A percentile compares a stretch with the other conserved stretches of the same genome.
Conservation (phyloP, 768 basidiomycete species). For the Russula vinacea region DNA sequence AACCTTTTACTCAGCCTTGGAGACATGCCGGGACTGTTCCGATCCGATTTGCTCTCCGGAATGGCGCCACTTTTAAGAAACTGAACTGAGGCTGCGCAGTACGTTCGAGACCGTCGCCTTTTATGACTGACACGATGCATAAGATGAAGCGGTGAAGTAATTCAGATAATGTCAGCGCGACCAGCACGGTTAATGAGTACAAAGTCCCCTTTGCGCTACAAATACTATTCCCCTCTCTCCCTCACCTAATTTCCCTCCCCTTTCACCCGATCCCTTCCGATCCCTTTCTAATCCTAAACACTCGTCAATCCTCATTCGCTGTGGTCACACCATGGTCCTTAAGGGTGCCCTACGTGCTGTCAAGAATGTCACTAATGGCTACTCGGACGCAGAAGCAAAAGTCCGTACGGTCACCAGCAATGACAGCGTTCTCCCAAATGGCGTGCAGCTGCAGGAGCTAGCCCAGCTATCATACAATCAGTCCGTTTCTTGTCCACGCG, state of each 20-base stretch:
- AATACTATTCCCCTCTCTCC: not conserved
- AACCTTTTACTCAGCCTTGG: not conserved
- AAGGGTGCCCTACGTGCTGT: conserved; percentile 78
- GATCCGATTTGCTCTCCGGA: not conserved
- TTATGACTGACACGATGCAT: too few species aligned
- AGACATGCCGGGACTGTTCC: not conserved
- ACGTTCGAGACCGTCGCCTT: not conserved
- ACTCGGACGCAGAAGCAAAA: conserved; percentile 90
- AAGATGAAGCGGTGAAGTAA: not conserved
- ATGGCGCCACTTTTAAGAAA: not conserved
- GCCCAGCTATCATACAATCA: conserved; percentile 94
- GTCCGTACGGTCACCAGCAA: conserved; percentile 94
- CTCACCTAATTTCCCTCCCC: conserved; percentile 4
- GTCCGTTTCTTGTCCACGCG: conserved; percentile 42
- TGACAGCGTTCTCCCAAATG: conserved; percentile 93
- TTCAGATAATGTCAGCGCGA: not conserved
- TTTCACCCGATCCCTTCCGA: not conserved
- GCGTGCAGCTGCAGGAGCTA: conserved; percentile 97
- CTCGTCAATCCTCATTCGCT: not conserved
- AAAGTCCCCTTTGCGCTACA: not conserved
- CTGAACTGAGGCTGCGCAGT: not conserved
- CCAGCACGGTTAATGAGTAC: too few species aligned
- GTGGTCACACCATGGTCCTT: conserved; percentile 21
- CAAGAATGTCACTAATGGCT: conserved; percentile 92
- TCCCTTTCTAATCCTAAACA: not conserved